Conservation (phyloP, 208 protist species). For the Acanthamoeba royreba region DNA sequence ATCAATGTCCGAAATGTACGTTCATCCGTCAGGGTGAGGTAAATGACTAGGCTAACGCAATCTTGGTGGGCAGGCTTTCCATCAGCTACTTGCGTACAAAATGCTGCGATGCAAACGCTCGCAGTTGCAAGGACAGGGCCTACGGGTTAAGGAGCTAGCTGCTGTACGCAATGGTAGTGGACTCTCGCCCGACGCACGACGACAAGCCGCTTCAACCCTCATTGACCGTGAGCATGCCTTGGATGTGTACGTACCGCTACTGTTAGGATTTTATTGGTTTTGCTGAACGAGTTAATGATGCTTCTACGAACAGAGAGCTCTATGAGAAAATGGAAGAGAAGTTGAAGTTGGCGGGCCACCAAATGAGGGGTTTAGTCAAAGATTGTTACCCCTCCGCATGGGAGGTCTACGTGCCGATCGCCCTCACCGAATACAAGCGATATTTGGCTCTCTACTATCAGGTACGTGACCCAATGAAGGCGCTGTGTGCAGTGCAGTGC, state of each 20-base stretch:
- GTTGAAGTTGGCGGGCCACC: background rate
- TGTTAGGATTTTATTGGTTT: background rate
- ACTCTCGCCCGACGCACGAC: background rate
- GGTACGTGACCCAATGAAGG: background rate
- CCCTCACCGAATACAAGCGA: conserved; percentile 44
- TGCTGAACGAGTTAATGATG: background rate
- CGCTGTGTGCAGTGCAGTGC: too few relatives aligned
- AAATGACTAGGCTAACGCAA: too few relatives aligned
- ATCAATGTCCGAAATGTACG: conserved; percentile 24
- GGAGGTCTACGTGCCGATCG: conserved; percentile 44
- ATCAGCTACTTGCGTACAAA: background rate
- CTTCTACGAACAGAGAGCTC: background rate
- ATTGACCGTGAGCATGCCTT: background rate
- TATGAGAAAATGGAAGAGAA: conserved; percentile 31
- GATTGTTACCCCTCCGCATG: background rate
- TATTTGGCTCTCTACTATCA: conserved; percentile 8
- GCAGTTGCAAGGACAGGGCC: background rate
- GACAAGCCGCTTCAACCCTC: background rate
- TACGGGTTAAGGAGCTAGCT: conserved; percentile 14
- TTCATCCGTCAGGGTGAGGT: too few relatives aligned
- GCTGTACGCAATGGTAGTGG: background rate
- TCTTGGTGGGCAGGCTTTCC: background rate
- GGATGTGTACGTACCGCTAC: background rate
- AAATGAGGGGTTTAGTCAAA: background rate
- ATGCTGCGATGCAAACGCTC: conserved; percentile 6